Percentiles rank a stretch among this genome's conserved stretches.
phyloP scores from a whole-genome alignment of 2,329 filamentous ascomycete genomes.

The Saccharata proteae region DNA sequence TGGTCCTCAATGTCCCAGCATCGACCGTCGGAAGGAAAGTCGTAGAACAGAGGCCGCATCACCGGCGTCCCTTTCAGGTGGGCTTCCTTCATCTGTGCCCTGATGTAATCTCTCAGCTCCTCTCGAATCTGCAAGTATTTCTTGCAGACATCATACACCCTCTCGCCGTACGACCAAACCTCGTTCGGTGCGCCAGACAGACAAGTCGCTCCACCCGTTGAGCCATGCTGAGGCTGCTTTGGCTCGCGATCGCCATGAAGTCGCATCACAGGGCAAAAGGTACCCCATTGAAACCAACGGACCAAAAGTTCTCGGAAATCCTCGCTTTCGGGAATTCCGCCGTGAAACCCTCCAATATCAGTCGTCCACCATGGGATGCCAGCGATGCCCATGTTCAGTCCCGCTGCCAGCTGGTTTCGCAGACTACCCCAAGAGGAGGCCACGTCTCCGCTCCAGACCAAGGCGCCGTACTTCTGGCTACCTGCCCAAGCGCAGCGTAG shows the following conservation, averaged over 20 bases:
- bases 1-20: slow-evolving; percentile 48
- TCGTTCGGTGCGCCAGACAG: slow-evolving; percentile 45
- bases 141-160: slow-evolving; percentile 48
- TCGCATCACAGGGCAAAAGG: slow-evolving; percentile 56
- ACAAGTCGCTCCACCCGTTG: slow-evolving; percentile 24
- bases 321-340: slow-evolving; percentile 44
- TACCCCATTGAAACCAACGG: slow-evolving; percentile 58
- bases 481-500: slow-evolving; percentile 45
- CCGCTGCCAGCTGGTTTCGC: slow-evolving; percentile 48
- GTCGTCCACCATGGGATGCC: slow-evolving; percentile 60
- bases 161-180: slow-evolving; percentile 53
- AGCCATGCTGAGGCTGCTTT: slow-evolving; percentile 32
- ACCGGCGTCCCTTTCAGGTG: slow-evolving; percentile 48
- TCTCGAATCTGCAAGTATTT: slow-evolving; percentile 49
- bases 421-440: slow-evolving; percentile 51
- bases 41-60: slow-evolving; percentile 52
- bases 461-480: slow-evolving; percentile 50
- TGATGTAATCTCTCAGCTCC: slow-evolving; percentile 44
- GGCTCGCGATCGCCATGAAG: slow-evolving; percentile 56
- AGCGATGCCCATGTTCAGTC: slow-evolving; percentile 52
- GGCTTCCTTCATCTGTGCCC: slow-evolving; percentile 46
- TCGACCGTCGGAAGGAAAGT: slow-evolving; percentile 44
- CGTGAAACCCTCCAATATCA: slow-evolving; percentile 59
- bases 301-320: slow-evolving; percentile 52
- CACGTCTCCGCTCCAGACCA: slow-evolving; percentile 58